A percentile compares a stretch with the other conserved stretches of the same genome.
These are phyloP conservation scores for Nectriaceae sp. DNA, from an alignment of 2,329 filamentous ascomycete species.

Conservation along the genomic window DNA sequence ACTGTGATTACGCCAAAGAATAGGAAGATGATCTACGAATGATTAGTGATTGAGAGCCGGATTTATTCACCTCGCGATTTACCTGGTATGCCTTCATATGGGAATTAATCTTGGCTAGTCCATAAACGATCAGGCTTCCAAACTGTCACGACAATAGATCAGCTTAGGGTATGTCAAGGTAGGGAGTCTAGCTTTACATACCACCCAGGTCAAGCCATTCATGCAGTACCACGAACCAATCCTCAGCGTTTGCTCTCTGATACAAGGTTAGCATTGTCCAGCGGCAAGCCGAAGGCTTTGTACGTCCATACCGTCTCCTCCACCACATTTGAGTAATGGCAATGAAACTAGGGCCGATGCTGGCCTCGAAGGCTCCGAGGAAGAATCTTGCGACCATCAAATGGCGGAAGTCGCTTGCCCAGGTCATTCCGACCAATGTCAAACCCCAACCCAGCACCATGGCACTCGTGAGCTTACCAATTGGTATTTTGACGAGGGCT, in stretches of 20 bases:
- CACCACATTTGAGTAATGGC: constrained; percentile 65
- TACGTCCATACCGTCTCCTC: constrained; percentile 42
- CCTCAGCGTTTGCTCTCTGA: constrained; percentile 56
- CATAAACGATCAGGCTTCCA: constrained; percentile 58
- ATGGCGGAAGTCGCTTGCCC: constrained; percentile 49
- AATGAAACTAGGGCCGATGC: constrained; percentile 51
- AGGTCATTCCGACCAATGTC: constrained; percentile 53
- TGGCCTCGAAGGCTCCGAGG: constrained; percentile 57
- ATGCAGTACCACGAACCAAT: constrained; percentile 62
- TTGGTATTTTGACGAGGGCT: constrained; percentile 59
- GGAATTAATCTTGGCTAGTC: constrained; percentile 58
- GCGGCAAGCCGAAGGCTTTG: background rate
- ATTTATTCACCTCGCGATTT: background rate
- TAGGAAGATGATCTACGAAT: constrained; percentile 50
- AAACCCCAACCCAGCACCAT: constrained; percentile 58
- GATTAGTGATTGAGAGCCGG: background rate
- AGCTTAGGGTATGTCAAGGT: background rate
- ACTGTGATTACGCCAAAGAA: constrained; percentile 56
- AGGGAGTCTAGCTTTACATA: constrained; percentile 18
- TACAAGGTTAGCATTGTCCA: constrained; percentile 7
- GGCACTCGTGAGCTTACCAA: constrained; percentile 62
- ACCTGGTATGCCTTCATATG: constrained; percentile 50
- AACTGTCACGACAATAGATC: constrained; percentile 31
- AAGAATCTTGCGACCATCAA: constrained; percentile 56
- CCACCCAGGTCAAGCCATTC: constrained; percentile 60